phyloP scores from a whole-genome alignment of 2,329 filamentous ascomycete species.

The Botrytis galanthina region DNA sequence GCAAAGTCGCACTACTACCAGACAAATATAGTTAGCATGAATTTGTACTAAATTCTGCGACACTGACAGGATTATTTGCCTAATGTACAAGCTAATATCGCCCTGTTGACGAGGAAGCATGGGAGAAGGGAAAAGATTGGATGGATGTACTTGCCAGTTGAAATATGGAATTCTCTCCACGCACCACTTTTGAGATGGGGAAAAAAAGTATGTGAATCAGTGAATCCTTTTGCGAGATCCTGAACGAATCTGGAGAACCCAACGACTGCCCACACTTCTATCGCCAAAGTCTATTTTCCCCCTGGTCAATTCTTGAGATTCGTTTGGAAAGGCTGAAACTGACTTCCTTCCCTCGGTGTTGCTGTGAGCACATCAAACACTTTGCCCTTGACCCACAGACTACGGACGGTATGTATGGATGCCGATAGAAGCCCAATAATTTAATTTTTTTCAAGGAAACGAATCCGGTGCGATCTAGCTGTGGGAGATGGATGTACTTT shows the following conservation, averaged over 20 bases:
- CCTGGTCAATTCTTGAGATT: background rate
- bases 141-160: constrained; percentile 5
- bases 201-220: background rate
- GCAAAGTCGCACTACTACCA: constrained; percentile 26
- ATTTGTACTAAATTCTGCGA: constrained; percentile 10
- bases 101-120: background rate
- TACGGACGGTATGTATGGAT: constrained; percentile 2
- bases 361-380: constrained; percentile 11
- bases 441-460: background rate
- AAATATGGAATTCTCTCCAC: background rate
- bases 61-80: background rate
- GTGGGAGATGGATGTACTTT: background rate
- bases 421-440: constrained; percentile 8
- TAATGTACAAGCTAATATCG: background rate
- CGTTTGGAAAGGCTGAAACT: constrained; percentile 17
- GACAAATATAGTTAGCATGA: constrained; percentile 29
- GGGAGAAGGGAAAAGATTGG: background rate
- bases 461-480: constrained; percentile 5
- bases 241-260: constrained; percentile 14
- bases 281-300: constrained; percentile 6
- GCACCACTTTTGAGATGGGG: background rate
- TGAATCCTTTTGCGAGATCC: background rate
- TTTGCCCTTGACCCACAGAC: constrained; percentile 16
- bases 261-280: constrained; percentile 10
- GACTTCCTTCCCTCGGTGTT: constrained; percentile 5